Evolutionary conservation across 768 basidiomycete species (phyloP), one percentile per base, ranked within the genome.

Genomic region (Rhizopogon sp.): DNA sequence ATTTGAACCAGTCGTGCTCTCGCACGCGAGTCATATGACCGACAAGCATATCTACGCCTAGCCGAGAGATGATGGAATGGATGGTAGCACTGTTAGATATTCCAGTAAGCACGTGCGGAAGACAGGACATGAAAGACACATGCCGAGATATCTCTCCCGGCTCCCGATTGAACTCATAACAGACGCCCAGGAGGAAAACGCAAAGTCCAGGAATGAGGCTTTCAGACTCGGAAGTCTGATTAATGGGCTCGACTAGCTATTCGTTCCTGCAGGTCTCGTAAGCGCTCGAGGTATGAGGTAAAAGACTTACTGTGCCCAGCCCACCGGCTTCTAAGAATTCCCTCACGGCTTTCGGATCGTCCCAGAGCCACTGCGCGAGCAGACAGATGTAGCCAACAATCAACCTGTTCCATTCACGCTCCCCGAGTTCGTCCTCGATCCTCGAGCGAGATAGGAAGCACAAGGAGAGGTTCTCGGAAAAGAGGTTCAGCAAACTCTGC

Each of bases 101-200:
- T 14, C 20, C 16, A 2, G 39, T 37, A 37, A 33, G 47, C 6
- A 50, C 20, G 14, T 14, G 13, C 44, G 31, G 35, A 31, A 37
- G 20, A 17, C 14, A 33, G 7, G 33, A 20, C 17, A 42, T 16
- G 13, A 42, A 54, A n/a, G 50, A 44, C 31, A 64, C 81, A 52
- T 52, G 90, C 90, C 96, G 80, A n/a, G 92, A 93, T 53, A 98
- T 91, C 64, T 97, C 93, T 13, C 95, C 94, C 0, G 95, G 92
- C 62, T 97, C 90, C 40, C 92, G 83, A 68, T 98, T 92, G 76
- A 89, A 98, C 72, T 98, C 95, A 66, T 98, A 99, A 72, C 93
- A 93, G 37, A 93, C 78, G 17, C 95, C 95, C 8, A 99, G 80
- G 2, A 98, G 75, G 75, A 97, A 96, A 2, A 90, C 86, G 50